Evolutionary conservation across 2,329 filamentous ascomycete genomes (phyloP).

Genomic region (Ophiosphaerella herpotricha): DNA sequence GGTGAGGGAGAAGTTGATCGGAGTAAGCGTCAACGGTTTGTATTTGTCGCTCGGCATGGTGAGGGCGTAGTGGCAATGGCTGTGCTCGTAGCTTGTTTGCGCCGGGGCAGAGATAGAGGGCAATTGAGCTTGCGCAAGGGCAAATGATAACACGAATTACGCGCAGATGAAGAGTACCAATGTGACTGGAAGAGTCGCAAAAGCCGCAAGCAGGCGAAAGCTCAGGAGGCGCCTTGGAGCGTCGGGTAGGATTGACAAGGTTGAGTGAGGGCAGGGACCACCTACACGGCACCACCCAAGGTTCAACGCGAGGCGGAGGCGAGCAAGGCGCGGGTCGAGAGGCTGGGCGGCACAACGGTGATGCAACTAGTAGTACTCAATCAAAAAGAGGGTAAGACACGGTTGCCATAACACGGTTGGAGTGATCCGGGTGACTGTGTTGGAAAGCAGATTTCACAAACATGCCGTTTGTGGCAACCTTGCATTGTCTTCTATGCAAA

Average conservation of each 20-base stretch:
- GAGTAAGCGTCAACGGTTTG: slow-evolving; percentile 43
- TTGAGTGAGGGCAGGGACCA: slow-evolving; percentile 19
- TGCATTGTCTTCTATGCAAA: slow-evolving; percentile 6
- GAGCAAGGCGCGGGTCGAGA: slow-evolving; percentile 5
- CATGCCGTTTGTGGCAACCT: neutral
- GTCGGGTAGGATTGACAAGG: slow-evolving; percentile 25
- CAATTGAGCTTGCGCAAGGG: slow-evolving; percentile 11
- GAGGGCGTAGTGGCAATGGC: slow-evolving; percentile 4
- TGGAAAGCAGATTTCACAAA: no score
- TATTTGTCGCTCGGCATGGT: slow-evolving; percentile 39
- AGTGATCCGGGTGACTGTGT: no score
- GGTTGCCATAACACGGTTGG: no score
- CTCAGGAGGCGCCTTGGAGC: slow-evolving; percentile 36
- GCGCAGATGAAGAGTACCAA: neutral
- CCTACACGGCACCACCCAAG: slow-evolving; percentile 5
- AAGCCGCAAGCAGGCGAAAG: slow-evolving; percentile 25
- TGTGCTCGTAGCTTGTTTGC: neutral
- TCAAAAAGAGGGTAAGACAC: no score
- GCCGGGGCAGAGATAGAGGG: slow-evolving; percentile 9
- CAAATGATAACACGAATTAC: slow-evolving; percentile 24
- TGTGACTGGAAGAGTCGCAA: slow-evolving; percentile 18
- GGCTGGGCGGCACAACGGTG: slow-evolving; percentile 1
- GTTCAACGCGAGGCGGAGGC: slow-evolving; percentile 3
- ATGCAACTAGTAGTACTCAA: no score
- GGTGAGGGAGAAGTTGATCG: slow-evolving; percentile 50